A percentile compares a stretch with the other conserved stretches of the same genome.
Evolutionary conservation across 2,329 filamentous ascomycete genomes (phyloP).

Genomic region (Tricladium varicosporioides): DNA sequence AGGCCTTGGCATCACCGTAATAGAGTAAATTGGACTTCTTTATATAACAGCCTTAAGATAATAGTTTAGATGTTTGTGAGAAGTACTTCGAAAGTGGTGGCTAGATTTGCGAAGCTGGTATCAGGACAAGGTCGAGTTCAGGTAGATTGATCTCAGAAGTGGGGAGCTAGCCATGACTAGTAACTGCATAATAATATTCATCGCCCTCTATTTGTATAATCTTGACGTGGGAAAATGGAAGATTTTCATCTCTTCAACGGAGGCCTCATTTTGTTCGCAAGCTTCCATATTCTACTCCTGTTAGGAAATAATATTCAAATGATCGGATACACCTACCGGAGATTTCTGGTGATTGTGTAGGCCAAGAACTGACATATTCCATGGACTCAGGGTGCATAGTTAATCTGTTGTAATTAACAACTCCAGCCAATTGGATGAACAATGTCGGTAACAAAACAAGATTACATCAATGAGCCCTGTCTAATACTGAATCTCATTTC

Average conservation of each 20-base stretch:
- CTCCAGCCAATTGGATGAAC: no score
- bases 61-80: slow-evolving; percentile 8
- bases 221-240: slow-evolving; percentile 12
- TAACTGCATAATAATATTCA: slow-evolving; percentile 14
- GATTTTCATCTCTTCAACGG: slow-evolving; percentile 11
- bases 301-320: slow-evolving; percentile 14
- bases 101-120: slow-evolving; percentile 11
- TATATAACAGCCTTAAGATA: slow-evolving; percentile 13
- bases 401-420: no score
- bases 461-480: no score
- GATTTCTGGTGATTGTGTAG: slow-evolving; percentile 8
- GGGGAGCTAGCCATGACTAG: slow-evolving; percentile 8
- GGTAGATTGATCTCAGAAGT: slow-evolving; percentile 9
- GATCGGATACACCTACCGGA: slow-evolving; percentile 5
- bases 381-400: no score
- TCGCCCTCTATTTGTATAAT: slow-evolving; percentile 13
- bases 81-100: slow-evolving; percentile 10
- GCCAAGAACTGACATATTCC: no score
- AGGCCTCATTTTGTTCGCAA: slow-evolving; percentile 14
- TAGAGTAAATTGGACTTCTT: slow-evolving; percentile 13
- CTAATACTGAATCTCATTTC: no score
- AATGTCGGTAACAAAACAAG: no score
- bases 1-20: slow-evolving; percentile 14
- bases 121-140: slow-evolving; percentile 14
- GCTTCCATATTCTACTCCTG: slow-evolving; percentile 14